Evolutionary conservation across 192 early-diverging fungal species (phyloP).

Genomic region (Entophlyctis luteolus): DNA sequence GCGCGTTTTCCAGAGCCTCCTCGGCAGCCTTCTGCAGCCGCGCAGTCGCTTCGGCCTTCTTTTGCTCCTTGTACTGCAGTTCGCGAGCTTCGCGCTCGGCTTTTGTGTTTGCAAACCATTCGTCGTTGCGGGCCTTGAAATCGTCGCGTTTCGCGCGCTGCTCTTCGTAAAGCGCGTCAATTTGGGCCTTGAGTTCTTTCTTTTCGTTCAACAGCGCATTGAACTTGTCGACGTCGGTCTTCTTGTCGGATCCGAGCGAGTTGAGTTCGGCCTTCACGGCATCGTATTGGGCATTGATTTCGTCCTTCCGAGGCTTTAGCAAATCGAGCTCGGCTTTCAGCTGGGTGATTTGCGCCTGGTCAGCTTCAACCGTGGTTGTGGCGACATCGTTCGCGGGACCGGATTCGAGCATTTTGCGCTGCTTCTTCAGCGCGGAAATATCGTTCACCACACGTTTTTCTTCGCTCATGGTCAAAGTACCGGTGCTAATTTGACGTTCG

Average conservation of each 20-base stretch:
- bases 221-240: constrained; percentile 60
- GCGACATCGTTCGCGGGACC: constrained; percentile 19
- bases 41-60: constrained; percentile 63
- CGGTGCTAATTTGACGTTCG: constrained; percentile 75
- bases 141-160: constrained; percentile 66
- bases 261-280: constrained; percentile 70
- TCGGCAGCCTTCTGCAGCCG: constrained; percentile 66
- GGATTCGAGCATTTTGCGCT: constrained; percentile 66
- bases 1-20: constrained; percentile 78
- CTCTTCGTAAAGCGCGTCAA: constrained; percentile 67
- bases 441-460: constrained; percentile 85
- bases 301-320: constrained; percentile 41
- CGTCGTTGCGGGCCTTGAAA: constrained; percentile 68
- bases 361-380: constrained; percentile 49
- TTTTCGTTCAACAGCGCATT: constrained; percentile 68
- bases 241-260: constrained; percentile 57
- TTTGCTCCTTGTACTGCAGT: constrained; percentile 64
- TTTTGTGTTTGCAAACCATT: constrained; percentile 68
- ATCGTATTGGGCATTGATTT: constrained; percentile 66
- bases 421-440: constrained; percentile 72
- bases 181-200: constrained; percentile 61
- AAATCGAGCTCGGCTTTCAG: constrained; percentile 50
- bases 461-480: constrained; percentile 73
- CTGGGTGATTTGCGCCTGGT: constrained; percentile 64
- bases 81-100: constrained; percentile 62